Evolutionary conservation across 148 eudicot genomes (phyloP).

Genomic region (Rhododendron griersonianum): DNA sequence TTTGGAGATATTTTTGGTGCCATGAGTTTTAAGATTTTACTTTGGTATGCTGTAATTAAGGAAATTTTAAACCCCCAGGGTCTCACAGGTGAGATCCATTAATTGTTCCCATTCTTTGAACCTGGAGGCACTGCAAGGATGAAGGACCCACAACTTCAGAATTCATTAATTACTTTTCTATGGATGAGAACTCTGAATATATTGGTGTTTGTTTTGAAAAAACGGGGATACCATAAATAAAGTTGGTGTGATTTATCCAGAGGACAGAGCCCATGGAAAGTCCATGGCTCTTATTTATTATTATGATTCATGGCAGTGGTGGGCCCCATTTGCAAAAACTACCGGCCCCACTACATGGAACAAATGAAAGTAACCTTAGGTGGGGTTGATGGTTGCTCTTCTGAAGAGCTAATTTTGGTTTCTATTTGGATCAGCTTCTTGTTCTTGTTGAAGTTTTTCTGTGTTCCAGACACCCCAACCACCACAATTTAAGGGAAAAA

Average conservation of each 20-base stretch:
- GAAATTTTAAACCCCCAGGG: not conserved
- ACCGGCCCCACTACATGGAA: not conserved
- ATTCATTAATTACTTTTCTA: not conserved
- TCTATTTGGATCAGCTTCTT: not conserved
- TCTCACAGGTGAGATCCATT: constrained; percentile 1
- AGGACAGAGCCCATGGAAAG: constrained; percentile 6
- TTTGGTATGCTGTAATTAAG: not conserved
- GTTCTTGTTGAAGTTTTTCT: no score
- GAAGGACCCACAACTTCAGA: not conserved
- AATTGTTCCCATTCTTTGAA: not conserved
- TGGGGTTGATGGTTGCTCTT: not conserved
- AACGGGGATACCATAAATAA: constrained; percentile 7
- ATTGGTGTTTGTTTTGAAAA: not conserved
- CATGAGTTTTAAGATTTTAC: not conserved
- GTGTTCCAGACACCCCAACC: not conserved
- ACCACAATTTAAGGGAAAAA: constrained; percentile 2
- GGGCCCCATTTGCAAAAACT: not conserved
- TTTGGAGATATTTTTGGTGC: not conserved
- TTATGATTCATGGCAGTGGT: not conserved
- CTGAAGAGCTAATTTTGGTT: not conserved
- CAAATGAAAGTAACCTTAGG: not conserved
- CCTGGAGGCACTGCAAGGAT: constrained; percentile 4
- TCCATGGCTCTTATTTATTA: constrained; percentile 3
- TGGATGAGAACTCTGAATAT: not conserved
- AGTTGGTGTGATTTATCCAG: constrained; percentile 8